A percentile compares a stretch with the other conserved stretches of the same genome.
Evolutionary conservation across 179 eudicot species (phyloP).

Genomic region (Patellifolia procumbens): DNA sequence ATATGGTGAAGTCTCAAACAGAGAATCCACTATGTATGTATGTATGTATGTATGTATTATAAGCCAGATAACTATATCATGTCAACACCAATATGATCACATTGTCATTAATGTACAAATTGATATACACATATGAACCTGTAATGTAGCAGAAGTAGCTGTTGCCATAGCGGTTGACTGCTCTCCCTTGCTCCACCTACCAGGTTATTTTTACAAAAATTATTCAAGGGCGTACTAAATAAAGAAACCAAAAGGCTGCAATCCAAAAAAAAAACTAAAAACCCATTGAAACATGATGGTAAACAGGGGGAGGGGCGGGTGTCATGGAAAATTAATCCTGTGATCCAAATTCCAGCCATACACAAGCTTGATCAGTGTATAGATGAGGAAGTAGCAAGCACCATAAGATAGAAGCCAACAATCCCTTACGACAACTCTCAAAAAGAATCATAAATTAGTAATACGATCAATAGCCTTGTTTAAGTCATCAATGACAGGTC

Average conservation of each 20-base stretch:
- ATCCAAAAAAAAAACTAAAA: neutral
- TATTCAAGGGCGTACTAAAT: neutral
- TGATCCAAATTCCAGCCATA: neutral
- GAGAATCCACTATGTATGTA: neutral
- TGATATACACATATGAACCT: conserved; percentile 37
- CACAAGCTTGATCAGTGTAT: neutral
- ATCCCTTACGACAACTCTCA: too few species aligned
- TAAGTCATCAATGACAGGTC: neutral
- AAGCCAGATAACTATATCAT: neutral
- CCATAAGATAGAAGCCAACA: neutral
- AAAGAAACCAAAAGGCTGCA: neutral
- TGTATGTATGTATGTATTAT: neutral
- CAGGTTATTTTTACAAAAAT: neutral
- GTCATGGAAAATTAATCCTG: neutral
- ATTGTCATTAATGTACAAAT: neutral
- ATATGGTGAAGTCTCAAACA: neutral
- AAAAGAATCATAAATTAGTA: too few species aligned
- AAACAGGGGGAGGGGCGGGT: neutral
- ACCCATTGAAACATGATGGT: neutral
- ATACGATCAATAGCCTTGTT: too few species aligned
- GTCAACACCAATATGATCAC: neutral
- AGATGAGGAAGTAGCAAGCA: neutral
- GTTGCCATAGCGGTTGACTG: conserved; percentile 87
- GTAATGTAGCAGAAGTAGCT: conserved; percentile 61
- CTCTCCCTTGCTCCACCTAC: conserved; percentile 96